phyloP scores from a whole-genome alignment of 345 rosid genomes.

The Hevea brasiliensis region DNA sequence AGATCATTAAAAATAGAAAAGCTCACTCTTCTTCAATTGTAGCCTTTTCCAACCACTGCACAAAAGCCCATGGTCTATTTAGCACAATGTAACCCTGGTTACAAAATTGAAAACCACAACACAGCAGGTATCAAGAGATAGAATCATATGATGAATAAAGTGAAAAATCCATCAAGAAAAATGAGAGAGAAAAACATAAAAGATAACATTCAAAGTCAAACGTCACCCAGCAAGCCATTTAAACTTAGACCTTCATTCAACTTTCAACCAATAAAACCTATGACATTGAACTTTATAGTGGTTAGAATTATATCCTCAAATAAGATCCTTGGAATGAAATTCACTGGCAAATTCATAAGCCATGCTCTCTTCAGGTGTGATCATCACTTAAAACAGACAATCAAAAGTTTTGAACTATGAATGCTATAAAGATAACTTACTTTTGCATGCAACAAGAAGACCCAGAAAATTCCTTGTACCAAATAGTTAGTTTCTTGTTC shows the following conservation, averaged over 20 bases:
- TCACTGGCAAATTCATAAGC: neutral
- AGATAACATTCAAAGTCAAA: neutral
- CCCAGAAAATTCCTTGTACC: neutral
- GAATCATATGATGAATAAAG: neutral
- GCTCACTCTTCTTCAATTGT: conserved; percentile 89
- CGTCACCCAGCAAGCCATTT: neutral
- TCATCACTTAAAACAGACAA: neutral
- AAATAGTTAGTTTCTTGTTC: neutral
- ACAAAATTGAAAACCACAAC: neutral
- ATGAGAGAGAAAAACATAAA: neutral
- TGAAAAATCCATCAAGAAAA: neutral
- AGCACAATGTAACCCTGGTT: conserved; percentile 87
- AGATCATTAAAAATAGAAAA: neutral
- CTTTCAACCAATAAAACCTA: neutral
- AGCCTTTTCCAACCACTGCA: conserved; percentile 89
- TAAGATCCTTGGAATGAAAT: neutral
- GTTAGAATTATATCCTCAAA: neutral
- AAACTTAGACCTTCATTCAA: neutral
- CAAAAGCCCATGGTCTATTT: conserved; percentile 98
- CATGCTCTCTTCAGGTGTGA: neutral
- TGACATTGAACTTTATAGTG: neutral
- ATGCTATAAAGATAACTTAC: neutral
- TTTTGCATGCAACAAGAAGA: neutral
- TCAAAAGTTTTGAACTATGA: neutral
- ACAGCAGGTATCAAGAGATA: neutral